Conservation (phyloP, 306 rosid genomes). For the Begonia peltatifolia region DNA sequence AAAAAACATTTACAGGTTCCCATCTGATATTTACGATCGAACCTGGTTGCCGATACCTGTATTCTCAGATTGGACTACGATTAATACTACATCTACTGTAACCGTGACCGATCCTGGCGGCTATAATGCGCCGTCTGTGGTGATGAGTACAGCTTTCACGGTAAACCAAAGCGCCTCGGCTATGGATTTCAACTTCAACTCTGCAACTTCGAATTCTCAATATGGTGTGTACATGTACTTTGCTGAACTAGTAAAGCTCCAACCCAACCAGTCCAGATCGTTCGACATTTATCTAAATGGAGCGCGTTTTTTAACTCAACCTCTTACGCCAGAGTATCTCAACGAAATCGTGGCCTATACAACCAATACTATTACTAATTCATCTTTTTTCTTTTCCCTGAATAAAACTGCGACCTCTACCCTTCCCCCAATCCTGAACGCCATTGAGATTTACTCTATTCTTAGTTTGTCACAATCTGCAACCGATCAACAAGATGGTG, state of each 20-base stretch:
- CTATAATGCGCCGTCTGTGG: neutral
- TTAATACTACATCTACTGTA: neutral
- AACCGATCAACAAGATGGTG: conserved; percentile 27
- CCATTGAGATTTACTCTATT: conserved; percentile 23
- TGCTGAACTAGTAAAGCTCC: conserved; percentile 17
- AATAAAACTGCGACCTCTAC: conserved; percentile 15
- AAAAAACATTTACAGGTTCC: neutral
- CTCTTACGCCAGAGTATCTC: conserved; percentile 4
- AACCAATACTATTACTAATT: neutral
- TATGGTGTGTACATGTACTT: conserved; percentile 21
- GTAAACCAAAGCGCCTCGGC: no score
- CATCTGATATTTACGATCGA: neutral
- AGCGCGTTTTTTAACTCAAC: neutral
- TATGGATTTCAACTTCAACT: no score
- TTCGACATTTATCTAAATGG: conserved; percentile 25
- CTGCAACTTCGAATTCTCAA: no score
- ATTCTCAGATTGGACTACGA: neutral
- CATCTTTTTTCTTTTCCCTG: neutral
- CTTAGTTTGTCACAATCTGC: conserved; percentile 12
- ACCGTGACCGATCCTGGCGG: neutral
- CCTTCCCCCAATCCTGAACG: conserved; percentile 36
- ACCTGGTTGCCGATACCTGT: neutral
- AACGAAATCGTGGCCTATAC: neutral
- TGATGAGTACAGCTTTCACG: neutral
- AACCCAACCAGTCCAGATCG: conserved; percentile 17